Percentiles rank a stretch among this genome's conserved stretches.
phyloP scores from a whole-genome alignment of 345 rosid genomes.

The Theobroma cacao region DNA sequence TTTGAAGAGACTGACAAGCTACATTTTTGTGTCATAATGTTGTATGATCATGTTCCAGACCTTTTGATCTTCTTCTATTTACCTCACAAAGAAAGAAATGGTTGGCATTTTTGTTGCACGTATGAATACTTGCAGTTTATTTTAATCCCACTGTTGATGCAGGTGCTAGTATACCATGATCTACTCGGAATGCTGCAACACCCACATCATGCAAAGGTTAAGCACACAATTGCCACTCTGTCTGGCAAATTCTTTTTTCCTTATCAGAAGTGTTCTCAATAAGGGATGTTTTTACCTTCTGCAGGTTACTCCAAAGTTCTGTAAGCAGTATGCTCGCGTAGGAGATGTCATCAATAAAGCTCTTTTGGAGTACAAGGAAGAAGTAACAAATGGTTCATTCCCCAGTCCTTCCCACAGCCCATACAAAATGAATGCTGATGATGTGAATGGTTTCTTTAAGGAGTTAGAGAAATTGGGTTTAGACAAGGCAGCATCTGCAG shows the following conservation, averaged over 20 bases:
- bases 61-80: neutral
- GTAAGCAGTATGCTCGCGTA: slow-evolving; percentile 68
- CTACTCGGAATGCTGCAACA: slow-evolving; percentile 94
- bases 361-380: slow-evolving; percentile 65
- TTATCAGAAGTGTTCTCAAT: neutral
- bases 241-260: neutral
- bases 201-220: slow-evolving; percentile 97
- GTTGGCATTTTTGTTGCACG: neutral
- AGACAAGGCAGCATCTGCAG: slow-evolving; percentile 69
- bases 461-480: slow-evolving; percentile 75
- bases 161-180: slow-evolving; percentile 91
- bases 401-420: slow-evolving; percentile 80
- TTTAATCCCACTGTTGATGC: slow-evolving; percentile 13
- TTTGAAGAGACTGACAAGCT: neutral
- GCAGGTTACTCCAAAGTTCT: slow-evolving; percentile 91
- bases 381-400: slow-evolving; percentile 61
- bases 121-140: neutral
- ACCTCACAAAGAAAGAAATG: neutral
- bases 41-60: neutral
- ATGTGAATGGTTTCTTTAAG: slow-evolving; percentile 52
- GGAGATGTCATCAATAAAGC: slow-evolving; percentile 84
- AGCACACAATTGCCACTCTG: neutral
- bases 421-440: slow-evolving; percentile 56
- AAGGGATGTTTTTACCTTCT: neutral
- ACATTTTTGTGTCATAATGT: neutral